phyloP scores from a whole-genome alignment of 1,284 basidiomycete species.

The Volvariella surrecta region DNA sequence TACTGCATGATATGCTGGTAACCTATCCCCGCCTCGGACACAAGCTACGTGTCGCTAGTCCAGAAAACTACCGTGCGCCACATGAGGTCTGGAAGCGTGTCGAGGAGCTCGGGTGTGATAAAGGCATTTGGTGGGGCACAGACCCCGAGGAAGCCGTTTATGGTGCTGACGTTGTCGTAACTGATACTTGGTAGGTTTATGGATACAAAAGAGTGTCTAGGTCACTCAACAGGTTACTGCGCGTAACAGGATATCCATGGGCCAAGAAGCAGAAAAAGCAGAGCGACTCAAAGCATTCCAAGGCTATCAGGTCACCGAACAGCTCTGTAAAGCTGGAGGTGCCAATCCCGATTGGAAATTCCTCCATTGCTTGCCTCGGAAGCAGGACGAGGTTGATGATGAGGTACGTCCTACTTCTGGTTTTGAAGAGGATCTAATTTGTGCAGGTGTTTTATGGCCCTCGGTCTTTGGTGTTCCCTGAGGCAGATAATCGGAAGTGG shows the following conservation, averaged over 20 bases:
- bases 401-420: slow-evolving; percentile 52
- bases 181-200: slow-evolving; percentile 80
- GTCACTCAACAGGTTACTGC: not conserved
- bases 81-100: slow-evolving; percentile 76
- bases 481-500: slow-evolving; percentile 88
- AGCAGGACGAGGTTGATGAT: slow-evolving; percentile 90
- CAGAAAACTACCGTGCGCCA: slow-evolving; percentile 68
- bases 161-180: slow-evolving; percentile 89
- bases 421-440: not conserved
- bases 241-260: slow-evolving; percentile 86
- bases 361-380: slow-evolving; percentile 93
- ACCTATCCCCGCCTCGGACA: slow-evolving; percentile 90
- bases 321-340: slow-evolving; percentile 68
- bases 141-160: slow-evolving; percentile 84
- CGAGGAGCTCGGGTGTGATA: slow-evolving; percentile 58
- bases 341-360: slow-evolving; percentile 92
- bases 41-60: slow-evolving; percentile 81
- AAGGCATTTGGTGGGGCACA: slow-evolving; percentile 65
- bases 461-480: slow-evolving; percentile 68
- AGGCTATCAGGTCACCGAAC: slow-evolving; percentile 94
- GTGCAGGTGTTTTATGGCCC: slow-evolving; percentile 67
- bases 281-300: slow-evolving; percentile 82
- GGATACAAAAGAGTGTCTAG: not conserved
- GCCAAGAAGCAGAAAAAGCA: slow-evolving; percentile 92
- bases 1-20: slow-evolving; percentile 96